Conservation (phyloP, 768 basidiomycete genomes). For the Leccinum fibrillosum region DNA sequence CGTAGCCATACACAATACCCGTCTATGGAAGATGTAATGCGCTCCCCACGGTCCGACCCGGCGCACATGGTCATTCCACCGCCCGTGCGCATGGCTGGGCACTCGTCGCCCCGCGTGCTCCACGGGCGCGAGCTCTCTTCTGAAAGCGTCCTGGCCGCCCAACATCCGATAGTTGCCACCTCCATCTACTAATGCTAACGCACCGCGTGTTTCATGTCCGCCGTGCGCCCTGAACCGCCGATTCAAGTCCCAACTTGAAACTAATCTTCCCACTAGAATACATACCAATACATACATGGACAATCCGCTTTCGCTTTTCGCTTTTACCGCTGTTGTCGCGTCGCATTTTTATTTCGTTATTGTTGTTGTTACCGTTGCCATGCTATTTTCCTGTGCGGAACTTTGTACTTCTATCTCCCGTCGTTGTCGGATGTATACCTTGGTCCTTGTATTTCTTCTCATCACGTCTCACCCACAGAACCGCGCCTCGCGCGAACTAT, state of each 20-base stretch:
- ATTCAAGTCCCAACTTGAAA: neutral
- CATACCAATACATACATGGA: slow-evolving; percentile 1
- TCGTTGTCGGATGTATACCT: neutral
- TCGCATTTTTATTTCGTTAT: neutral
- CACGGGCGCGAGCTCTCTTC: slow-evolving; percentile 27
- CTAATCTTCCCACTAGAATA: slow-evolving; percentile 2
- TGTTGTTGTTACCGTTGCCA: neutral
- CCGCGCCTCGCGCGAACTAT: neutral
- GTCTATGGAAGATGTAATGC: slow-evolving; percentile 25
- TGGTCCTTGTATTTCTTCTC: neutral
- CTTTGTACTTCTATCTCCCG: neutral
- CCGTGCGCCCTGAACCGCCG: neutral
- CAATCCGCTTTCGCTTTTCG: slow-evolving; percentile 3
- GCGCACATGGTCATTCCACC: slow-evolving; percentile 34
- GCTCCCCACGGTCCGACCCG: slow-evolving; percentile 22
- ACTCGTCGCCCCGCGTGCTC: slow-evolving; percentile 15
- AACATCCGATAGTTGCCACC: slow-evolving; percentile 23
- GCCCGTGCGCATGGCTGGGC: slow-evolving; percentile 36
- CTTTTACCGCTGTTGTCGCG: neutral
- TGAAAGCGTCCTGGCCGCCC: slow-evolving; percentile 23
- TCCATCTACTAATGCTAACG: slow-evolving; percentile 17
- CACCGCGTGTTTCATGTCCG: slow-evolving; percentile 7
- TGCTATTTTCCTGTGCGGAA: neutral
- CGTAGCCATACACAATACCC: slow-evolving; percentile 9
- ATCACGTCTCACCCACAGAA: neutral